Evolutionary conservation across 495 filamentous ascomycete species (phyloP).

Genomic region (Lasiosphaeria ovina): DNA sequence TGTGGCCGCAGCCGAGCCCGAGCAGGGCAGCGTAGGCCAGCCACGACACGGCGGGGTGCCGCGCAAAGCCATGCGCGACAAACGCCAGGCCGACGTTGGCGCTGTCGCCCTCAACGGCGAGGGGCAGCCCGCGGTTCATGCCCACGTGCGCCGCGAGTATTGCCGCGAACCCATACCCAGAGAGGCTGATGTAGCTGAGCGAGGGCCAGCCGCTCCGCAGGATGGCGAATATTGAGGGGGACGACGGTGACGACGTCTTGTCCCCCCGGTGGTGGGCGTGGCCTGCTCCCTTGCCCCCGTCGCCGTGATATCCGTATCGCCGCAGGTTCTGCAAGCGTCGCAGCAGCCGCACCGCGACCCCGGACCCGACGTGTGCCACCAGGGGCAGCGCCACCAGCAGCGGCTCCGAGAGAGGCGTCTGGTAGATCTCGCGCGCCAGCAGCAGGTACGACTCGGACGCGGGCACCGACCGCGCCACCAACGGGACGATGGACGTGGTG

Average conservation of each 20-base stretch:
- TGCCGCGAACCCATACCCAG: conserved; percentile 65
- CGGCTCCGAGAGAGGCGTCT: conserved; percentile 66
- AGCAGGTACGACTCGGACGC: conserved; percentile 64
- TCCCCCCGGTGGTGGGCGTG: conserved; percentile 22
- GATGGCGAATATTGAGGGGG: not conserved
- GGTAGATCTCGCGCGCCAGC: conserved; percentile 72
- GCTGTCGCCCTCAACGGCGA: conserved; percentile 75
- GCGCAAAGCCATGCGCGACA: conserved; percentile 81
- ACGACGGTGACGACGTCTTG: too few species aligned
- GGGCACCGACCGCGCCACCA: conserved; percentile 53
- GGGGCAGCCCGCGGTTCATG: conserved; percentile 69
- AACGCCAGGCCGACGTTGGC: conserved; percentile 77
- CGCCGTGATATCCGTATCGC: conserved; percentile 60
- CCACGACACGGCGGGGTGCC: conserved; percentile 62
- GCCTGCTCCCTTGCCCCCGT: conserved; percentile 17
- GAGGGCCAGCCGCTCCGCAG: conserved; percentile 59
- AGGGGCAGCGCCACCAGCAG: conserved; percentile 61
- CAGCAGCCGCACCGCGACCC: conserved; percentile 71
- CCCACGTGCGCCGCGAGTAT: conserved; percentile 66
- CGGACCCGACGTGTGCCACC: conserved; percentile 59
- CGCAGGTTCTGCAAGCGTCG: conserved; percentile 63
- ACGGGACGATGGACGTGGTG: conserved; percentile 75
- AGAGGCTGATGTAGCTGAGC: conserved; percentile 59
- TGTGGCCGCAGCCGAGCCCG: conserved; percentile 68
- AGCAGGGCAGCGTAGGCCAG: conserved; percentile 67